Base-by-base conservation (phyloP, 2,329 filamentous ascomycete species). In the Thyridium curvatum region DNA sequence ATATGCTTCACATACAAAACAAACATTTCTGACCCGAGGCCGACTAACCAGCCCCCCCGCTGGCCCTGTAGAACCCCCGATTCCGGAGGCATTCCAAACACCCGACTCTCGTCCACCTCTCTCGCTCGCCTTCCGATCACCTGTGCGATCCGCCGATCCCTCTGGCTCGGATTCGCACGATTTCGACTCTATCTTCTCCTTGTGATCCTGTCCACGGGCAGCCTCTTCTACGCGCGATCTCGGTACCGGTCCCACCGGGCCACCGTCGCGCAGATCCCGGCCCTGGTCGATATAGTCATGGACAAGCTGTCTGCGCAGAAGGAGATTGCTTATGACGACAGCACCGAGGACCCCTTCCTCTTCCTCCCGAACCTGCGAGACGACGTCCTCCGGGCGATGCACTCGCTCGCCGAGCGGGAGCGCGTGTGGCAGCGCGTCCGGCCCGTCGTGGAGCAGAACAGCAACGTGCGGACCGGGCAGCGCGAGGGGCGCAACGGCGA, bases 331-430 rank as follows among this genome's bases (percentile, higher is more conserved):
- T 81, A 79, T 10, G 39, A 73, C 59, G 43, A 82, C 37, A 77
- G 78, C 17, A 87, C 94, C 37, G 76, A 79, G 14, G 90, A 96
- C 45, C 72, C 82, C 2, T 94, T 86, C 65, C 77, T 98, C 45
- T 86, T 88, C 54, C 77, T 96, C 50, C 86, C 86, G 1, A 93
- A 97, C 56, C 68, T 98, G 39, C 75, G 93, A 43, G 93, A 98
- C 54, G 91, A 97, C 54, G 83, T 98, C 3, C 70, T 98, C 30
- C 74, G 91, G 15, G 78, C 84, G 18, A 82, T 94, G 44, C 87
- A 96, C 58, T 83, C 77, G 4, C 72, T 90, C 15, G 71, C 73
- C 8, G 78, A 89, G 51, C 75, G 93, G 30, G 84, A 93, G 55
- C 77, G 79, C 40, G 69, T 98, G 37, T 98, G 94, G 93, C 74